Conservation (phyloP, 2,329 filamentous ascomycete species). For the Lasiodiplodia sp. region DNA sequence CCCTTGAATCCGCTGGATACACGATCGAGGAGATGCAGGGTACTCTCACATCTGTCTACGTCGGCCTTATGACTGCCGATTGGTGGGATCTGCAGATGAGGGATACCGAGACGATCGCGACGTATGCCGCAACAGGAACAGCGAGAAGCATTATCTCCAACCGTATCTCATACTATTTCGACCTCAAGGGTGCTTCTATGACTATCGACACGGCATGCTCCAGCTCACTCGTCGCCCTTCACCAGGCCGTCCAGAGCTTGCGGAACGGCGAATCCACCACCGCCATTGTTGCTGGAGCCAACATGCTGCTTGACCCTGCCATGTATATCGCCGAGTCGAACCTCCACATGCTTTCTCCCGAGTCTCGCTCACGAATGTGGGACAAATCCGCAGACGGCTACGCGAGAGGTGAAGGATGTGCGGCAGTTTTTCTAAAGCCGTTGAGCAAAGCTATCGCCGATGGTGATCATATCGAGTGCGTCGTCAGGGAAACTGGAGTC, state of each 20-base stretch:
- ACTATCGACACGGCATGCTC: conserved; percentile 42
- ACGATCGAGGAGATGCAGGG: conserved; percentile 29
- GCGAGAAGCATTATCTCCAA: conserved; percentile 37
- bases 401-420: conserved; percentile 52
- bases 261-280: neutral
- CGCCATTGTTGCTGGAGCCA: neutral
- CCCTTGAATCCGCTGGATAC: conserved; percentile 31
- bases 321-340: conserved; percentile 9
- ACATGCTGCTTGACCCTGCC: conserved; percentile 5
- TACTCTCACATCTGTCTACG: conserved; percentile 32
- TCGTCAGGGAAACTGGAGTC: conserved; percentile 39
- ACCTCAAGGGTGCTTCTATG: conserved; percentile 39
- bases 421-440: conserved; percentile 57
- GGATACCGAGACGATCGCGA: conserved; percentile 33
- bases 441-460: conserved; percentile 54
- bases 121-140: conserved; percentile 34
- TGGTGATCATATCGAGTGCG: conserved; percentile 51
- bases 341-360: conserved; percentile 35
- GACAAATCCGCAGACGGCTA: conserved; percentile 32
- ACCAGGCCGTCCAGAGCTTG: conserved; percentile 33
- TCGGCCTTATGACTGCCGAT: conserved; percentile 31
- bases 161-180: conserved; percentile 41
- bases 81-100: conserved; percentile 31
- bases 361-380: conserved; percentile 35
- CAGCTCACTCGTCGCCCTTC: conserved; percentile 33